Base-by-base conservation (phyloP, 192 early-diverging fungal genomes). In the Coemansia biformis region DNA sequence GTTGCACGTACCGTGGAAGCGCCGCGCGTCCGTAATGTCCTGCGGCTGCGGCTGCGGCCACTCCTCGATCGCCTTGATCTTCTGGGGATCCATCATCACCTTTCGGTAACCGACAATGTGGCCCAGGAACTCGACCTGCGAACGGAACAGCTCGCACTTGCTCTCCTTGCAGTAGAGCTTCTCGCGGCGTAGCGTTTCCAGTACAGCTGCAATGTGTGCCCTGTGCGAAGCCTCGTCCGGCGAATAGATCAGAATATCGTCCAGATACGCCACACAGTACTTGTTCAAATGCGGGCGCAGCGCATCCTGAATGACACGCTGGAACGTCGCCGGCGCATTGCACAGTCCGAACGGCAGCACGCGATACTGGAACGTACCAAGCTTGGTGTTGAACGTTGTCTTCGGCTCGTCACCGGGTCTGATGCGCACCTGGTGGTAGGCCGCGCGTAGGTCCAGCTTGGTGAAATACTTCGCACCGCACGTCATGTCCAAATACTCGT, bases 291-390 rank as follows among this genome's bases (percentile, higher is more conserved):
- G 38, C 0, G 68, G 65, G 0, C 34, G 1, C 16, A 86, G 50
- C 0, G 76, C 38, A 2, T 67, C 48, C 32, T 80, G 77, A 10
- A 82, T 78, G 1, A 75, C 35, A 0, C 46, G 40, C 50, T 79
- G 72, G 59, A 88, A 86, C 0, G 73, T 59, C 0, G 68, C 78
- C 1, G 82, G 79, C 0, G 74, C 78, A 51, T 83, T 84, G 15
- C 60, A 67, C 2, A 86, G 41, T 0, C 84, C 83, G 46, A 84
- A 83, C 0, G 81, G 81, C 43, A 88, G 36, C 2, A 85, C 81
- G 0, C 38, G 22, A 30, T 57, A 82, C 45, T 86, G 57, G 53
- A 47, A 86, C 2, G 38, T 52, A 3, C 75, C 68, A 0, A 49
- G 55, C 0, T 46, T 26, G 0, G 77, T 74, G 0, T 48, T 15